phyloP scores from a whole-genome alignment of 1,284 basidiomycete genomes.

The Boletus sp. region DNA sequence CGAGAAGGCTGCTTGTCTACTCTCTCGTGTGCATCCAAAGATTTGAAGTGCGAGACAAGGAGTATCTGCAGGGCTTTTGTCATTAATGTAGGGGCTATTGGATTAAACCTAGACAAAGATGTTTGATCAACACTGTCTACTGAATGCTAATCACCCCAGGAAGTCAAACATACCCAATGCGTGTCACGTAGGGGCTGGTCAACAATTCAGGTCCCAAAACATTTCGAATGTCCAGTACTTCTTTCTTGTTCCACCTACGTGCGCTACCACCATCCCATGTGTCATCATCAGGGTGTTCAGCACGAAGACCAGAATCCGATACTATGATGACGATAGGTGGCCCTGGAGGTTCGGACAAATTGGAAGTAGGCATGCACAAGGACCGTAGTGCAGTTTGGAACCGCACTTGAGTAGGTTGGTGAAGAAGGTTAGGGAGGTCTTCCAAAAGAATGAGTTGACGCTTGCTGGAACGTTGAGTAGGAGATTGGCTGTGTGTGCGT shows the following conservation, averaged over 20 bases:
- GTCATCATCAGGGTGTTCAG: conserved; percentile 63
- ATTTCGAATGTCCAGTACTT: conserved; percentile 68
- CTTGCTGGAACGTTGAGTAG: conserved; percentile 23
- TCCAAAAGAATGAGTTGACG: conserved; percentile 82
- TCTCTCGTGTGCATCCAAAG: conserved; percentile 9
- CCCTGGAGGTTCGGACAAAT: conserved; percentile 32
- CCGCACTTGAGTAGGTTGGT: conserved; percentile 68
- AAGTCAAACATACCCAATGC: conserved; percentile 66
- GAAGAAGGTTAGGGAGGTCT: conserved; percentile 90
- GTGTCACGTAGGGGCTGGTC: conserved; percentile 66
- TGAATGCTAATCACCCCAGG: background rate
- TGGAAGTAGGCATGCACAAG: conserved; percentile 50
- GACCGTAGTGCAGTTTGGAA: conserved; percentile 77
- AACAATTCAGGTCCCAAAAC: conserved; percentile 67
- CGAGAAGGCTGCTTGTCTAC: conserved; percentile 50
- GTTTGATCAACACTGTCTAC: conserved; percentile 8
- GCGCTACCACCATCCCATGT: conserved; percentile 46
- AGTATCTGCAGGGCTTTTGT: conserved; percentile 76
- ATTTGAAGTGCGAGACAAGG: conserved; percentile 52
- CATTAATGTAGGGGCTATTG: conserved; percentile 87
- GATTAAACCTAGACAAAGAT: conserved; percentile 72
- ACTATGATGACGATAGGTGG: conserved; percentile 84
- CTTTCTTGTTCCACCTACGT: conserved; percentile 47
- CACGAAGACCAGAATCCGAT: conserved; percentile 80
- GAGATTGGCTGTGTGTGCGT: conserved; percentile 7